Evolutionary conservation across 225 moss, liverwort and hornwort species (phyloP).

Genomic region (Polytrichum commune): DNA sequence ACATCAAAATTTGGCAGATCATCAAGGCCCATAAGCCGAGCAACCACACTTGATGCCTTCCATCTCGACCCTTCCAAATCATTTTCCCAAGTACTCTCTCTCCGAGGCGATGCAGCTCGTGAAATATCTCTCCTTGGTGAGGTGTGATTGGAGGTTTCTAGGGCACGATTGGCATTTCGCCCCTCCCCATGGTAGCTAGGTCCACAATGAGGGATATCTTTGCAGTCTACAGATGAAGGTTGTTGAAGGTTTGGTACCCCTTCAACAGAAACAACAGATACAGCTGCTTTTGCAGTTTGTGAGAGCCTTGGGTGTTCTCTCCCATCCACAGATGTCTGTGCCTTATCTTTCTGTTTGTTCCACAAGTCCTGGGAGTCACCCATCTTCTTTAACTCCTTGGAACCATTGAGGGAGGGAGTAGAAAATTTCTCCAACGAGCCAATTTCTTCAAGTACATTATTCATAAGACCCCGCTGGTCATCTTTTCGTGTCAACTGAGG

Average conservation of each 20-base stretch:
- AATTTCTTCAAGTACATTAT: slow-evolving; percentile 16
- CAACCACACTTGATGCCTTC: slow-evolving; percentile 43
- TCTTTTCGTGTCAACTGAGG: slow-evolving; percentile 39
- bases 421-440: slow-evolving; percentile 8
- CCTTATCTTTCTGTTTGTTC: slow-evolving; percentile 17
- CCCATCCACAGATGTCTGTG: slow-evolving; percentile 24
- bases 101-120: slow-evolving; percentile 20
- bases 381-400: slow-evolving; percentile 14
- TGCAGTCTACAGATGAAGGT: slow-evolving; percentile 20
- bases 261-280: slow-evolving; percentile 27
- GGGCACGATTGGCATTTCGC: slow-evolving; percentile 20
- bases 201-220: slow-evolving; percentile 15
- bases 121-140: slow-evolving; percentile 23
- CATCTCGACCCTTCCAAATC: slow-evolving; percentile 33
- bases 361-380: slow-evolving; percentile 12
- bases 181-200: slow-evolving; percentile 18
- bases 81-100: slow-evolving; percentile 26
- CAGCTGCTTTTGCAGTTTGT: slow-evolving; percentile 18
- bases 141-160: slow-evolving; percentile 19
- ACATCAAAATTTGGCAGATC: slow-evolving; percentile 47
- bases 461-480: slow-evolving; percentile 25
- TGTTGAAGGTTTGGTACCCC: slow-evolving; percentile 15
- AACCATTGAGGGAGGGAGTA: slow-evolving; percentile 6
- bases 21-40: slow-evolving; percentile 46
- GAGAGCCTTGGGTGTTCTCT: slow-evolving; percentile 15